Percentiles rank a stretch among this genome's conserved stretches.
Conservation (phyloP, 202 grass and related monocot species). For the Miscanthus sacchariflorus region DNA sequence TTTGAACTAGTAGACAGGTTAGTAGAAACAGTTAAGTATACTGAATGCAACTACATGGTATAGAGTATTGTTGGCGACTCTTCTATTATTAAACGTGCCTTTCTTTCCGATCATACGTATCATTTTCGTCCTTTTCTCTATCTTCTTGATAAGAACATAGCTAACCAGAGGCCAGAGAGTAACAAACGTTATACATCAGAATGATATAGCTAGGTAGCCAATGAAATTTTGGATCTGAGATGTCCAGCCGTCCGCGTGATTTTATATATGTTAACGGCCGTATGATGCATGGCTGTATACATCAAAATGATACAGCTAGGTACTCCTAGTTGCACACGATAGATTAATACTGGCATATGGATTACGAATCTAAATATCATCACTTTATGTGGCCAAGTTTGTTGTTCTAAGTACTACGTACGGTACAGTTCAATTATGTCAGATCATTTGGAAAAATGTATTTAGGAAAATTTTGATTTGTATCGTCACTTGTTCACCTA, state of each 20-base stretch:
- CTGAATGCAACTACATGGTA: not conserved
- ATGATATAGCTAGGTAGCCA: too few species aligned
- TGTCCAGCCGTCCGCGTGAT: not conserved
- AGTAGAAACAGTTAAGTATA: slow-evolving; percentile 35
- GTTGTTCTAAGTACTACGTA: not conserved
- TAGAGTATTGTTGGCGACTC: not conserved
- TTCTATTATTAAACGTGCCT: not conserved
- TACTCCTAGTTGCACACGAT: not conserved
- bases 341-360: not conserved
- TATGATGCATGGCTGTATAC: not conserved
- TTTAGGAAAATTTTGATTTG: not conserved
- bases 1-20: not conserved
- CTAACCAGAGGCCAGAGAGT: not conserved
- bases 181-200: too few species aligned
- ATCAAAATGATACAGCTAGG: not conserved
- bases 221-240: not conserved
- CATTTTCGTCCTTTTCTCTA: not conserved
- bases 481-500: not conserved
- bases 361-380: not conserved
- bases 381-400: not conserved
- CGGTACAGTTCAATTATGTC: not conserved
- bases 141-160: not conserved
- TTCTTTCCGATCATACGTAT: not conserved
- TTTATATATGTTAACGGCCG: not conserved
- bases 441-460: not conserved